phyloP scores from a whole-genome alignment of 2,329 filamentous ascomycete species.

The Bisporella sp. region DNA sequence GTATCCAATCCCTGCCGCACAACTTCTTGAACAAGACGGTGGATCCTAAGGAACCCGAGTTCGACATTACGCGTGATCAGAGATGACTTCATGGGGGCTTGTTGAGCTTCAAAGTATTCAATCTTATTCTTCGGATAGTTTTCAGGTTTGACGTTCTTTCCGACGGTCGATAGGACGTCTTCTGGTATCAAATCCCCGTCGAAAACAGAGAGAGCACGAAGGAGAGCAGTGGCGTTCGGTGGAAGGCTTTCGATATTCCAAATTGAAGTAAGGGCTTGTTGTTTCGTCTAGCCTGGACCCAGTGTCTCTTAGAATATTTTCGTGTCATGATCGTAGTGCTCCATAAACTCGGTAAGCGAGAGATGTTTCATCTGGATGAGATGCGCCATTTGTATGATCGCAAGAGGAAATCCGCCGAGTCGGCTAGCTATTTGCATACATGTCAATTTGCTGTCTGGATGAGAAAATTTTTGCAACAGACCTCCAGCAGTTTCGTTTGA shows the following conservation, averaged over 20 bases:
- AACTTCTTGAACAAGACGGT: neutral
- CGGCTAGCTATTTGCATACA: neutral
- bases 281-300: no score
- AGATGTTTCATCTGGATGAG: neutral
- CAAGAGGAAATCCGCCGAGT: neutral
- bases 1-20: neutral
- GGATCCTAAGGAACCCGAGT: neutral
- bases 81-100: neutral
- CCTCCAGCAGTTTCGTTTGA: neutral
- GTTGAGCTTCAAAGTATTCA: neutral
- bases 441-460: neutral
- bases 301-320: no score
- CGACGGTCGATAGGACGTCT: no score
- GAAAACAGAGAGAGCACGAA: no score
- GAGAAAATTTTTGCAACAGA: conserved; percentile 1
- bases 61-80: neutral
- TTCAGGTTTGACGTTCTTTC: neutral
- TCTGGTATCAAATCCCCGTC: no score
- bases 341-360: neutral
- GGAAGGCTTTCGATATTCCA: neutral
- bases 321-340: no score
- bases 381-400: conserved; percentile 4
- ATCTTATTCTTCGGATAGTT: neutral
- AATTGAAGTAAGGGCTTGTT: neutral
- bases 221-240: no score